Evolutionary conservation across 139 green algal genomes (phyloP), one percentile per base, ranked within the genome.

Genomic region (Spirogloea muscicola): DNA sequence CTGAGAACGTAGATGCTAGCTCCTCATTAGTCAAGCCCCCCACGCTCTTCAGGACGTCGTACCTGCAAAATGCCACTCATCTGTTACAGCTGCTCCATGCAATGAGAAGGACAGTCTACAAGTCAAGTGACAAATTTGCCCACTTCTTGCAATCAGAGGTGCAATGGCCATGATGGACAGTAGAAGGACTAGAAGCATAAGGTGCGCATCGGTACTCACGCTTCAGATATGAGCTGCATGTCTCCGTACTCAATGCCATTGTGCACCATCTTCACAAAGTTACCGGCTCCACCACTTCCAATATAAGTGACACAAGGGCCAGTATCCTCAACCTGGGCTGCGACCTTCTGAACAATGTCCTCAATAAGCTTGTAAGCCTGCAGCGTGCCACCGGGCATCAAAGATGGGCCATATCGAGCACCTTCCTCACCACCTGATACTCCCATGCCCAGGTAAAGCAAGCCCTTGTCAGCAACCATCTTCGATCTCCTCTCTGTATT

Each of bases 241-340:
- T 99, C 95, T 6, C 94, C 95, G 74, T 99, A 99, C 89, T 99
- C 95, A 76, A 99, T 99, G 79, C 95, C 95, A 80, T 99, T 99
- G 90, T 99, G 95, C 68, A 99, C 92, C 95, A 98, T 98, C 90
- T 99, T 99, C 7, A 99, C 95, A 68, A 93, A 99, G 87, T 99
- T 98, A 55, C 95, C 95, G 3, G 91, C 63, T 46, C 91, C 91
- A 37, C 92, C 92, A 1, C 82, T 68, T n/a, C 92, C 92, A 43
- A 97, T 86, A 85, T 96, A 94, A 43, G 88, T 98, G 1, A 96
- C 91, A 76, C 94, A 98, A 0, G 94, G 86, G 10, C 93, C 93
- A n/a, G n/a, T n/a, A 73, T 95, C 88, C 52, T 98, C 87, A 29
- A 97, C 95, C 87, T 98, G 93, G 0, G 95, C 95, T 10, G 91